Base-by-base conservation (phyloP, 345 rosid species). In the Corchorus capsularis region DNA sequence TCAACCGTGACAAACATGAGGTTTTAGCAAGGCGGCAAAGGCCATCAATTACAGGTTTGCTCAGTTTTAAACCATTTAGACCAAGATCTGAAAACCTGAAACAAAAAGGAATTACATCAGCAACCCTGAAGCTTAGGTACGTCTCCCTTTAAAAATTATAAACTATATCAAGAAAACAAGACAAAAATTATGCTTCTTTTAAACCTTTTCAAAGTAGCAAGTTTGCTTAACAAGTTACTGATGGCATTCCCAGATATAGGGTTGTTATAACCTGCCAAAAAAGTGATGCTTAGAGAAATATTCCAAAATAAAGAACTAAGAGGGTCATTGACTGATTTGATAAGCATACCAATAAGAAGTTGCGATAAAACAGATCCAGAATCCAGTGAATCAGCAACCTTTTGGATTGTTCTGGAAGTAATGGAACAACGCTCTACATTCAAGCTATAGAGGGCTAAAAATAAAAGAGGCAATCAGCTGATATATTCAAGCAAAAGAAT, bases 391-490 rank as follows among this genome's bases (percentile, higher is more conserved):
- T 86, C 90, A 78, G 91, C 83, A 79, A 93, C 79, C 82, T 89
- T 94, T 76, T 89, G 90, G 85, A 91, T 84, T 69, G 95, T 91
- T 79, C 99, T 86, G 35, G 98, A 91, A 77, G 99, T 89, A 79
- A 93, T 84, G 59, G 92, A 91, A 80, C 99, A 94, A 35, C 81
- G 82, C 77, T 91, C 98, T 65, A 90, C 82, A 69, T 90, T 96
- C 87, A 96, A 88, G 86, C 85, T 90, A 75, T 89, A 92, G 59
- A 96, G 93, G 72, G 91, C 97, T 96, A 71, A 70, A 78, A 71
- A 77, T 76, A 8, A 81, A 82, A 71, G 71, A 74, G 37, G 22
- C 15, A n/a, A 77, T 76, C 6, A 77, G 67, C 69, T 74, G 77
- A 63, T 50, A 50, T 19, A 14, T n/a, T 71, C 46, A 0, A 49